These are phyloP conservation scores for Pueraria montana DNA, from an alignment of 306 rosid genomes.

Conservation along the genomic window DNA sequence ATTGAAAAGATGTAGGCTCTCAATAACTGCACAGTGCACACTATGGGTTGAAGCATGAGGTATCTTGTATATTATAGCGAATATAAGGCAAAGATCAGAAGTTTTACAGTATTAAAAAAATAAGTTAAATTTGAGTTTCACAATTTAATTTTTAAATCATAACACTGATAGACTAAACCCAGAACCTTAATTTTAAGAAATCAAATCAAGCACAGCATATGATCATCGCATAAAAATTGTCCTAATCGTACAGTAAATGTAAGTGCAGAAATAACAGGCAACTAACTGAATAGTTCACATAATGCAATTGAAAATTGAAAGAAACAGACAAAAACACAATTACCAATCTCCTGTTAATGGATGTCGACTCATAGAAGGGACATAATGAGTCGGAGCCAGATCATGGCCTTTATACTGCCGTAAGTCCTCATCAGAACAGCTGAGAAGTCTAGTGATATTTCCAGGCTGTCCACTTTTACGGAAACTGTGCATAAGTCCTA, in stretches of 20 bases:
- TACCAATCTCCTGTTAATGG: constrained; percentile 99
- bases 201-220: constrained; percentile 28
- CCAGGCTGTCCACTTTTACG: constrained; percentile 92
- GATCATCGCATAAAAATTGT: constrained; percentile 11
- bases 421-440: constrained; percentile 88
- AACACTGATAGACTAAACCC: constrained; percentile 27
- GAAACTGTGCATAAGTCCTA: constrained; percentile 95
- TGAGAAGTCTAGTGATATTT: constrained; percentile 92
- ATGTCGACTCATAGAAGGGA: constrained; percentile 95
- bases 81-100: constrained; percentile 7
- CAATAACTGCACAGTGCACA: constrained; percentile 25
- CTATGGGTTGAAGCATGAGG: background rate
- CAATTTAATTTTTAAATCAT: background rate
- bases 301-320: constrained; percentile 34
- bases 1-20: constrained; percentile 26
- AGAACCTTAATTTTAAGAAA: constrained; percentile 28
- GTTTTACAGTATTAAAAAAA: background rate
- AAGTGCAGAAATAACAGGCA: constrained; percentile 31
- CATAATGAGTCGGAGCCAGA: constrained; percentile 97
- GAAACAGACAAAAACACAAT: constrained; percentile 14
- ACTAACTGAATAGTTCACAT: constrained; percentile 9
- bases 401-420: constrained; percentile 79
- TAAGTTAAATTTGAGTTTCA: constrained; percentile 19
- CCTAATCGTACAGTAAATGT: constrained; percentile 5
- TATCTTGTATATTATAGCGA: constrained; percentile 5